These are phyloP conservation scores for Mallotus nudiflorus DNA, from an alignment of 345 rosid genomes.

Conservation along the genomic window DNA sequence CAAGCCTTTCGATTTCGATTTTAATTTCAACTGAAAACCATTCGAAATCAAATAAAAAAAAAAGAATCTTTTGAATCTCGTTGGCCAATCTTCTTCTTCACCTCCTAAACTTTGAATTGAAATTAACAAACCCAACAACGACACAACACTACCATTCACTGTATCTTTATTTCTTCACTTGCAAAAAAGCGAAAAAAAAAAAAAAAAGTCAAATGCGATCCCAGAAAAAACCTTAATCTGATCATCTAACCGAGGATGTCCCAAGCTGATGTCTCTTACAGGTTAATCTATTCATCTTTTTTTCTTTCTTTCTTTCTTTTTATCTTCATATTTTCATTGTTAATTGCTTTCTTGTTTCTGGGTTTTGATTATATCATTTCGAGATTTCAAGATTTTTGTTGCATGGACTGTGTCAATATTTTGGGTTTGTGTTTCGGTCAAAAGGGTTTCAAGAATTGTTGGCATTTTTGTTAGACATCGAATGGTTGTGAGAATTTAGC, in stretches of 20 bases:
- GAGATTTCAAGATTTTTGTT: background rate
- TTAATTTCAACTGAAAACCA: too few relatives aligned
- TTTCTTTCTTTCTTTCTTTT: too few relatives aligned
- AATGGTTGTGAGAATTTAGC: background rate
- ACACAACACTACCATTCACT: too few relatives aligned
- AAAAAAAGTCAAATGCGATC: constrained; percentile 26
- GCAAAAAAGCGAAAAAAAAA: background rate
- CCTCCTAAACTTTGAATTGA: too few relatives aligned
- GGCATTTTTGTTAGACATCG: background rate
- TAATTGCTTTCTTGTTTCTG: background rate
- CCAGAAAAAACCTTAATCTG: constrained; percentile 9
- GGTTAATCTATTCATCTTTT: constrained; percentile 28
- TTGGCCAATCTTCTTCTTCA: background rate
- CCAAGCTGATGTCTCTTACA: constrained; percentile 53
- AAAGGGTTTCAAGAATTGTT: background rate
- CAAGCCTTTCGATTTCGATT: too few relatives aligned
- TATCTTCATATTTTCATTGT: too few relatives aligned
- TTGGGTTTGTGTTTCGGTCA: background rate
- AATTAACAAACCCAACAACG: background rate
- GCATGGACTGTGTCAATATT: too few relatives aligned
- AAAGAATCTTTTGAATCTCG: background rate
- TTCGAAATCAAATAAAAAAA: background rate
- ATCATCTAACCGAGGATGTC: constrained; percentile 38
- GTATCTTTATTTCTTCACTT: background rate
- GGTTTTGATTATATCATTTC: background rate